phyloP scores from a whole-genome alignment of 495 filamentous ascomycete genomes.

The Evansstolkia leycettana region DNA sequence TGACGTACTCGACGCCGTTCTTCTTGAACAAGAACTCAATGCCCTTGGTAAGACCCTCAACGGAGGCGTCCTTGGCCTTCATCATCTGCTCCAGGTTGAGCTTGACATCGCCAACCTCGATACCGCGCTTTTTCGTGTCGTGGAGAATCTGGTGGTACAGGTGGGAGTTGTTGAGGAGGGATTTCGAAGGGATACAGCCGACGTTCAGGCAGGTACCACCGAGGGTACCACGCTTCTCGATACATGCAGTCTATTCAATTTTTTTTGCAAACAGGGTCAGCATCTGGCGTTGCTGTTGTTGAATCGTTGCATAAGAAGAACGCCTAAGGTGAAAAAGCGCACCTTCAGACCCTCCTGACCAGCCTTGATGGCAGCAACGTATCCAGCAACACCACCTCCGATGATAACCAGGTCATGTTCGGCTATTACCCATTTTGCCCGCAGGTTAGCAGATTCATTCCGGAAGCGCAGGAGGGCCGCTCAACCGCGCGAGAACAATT shows the following conservation, averaged over 20 bases:
- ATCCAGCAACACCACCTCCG: constrained; percentile 94
- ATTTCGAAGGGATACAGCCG: constrained; percentile 98
- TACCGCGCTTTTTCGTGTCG: constrained; percentile 94
- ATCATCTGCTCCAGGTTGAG: constrained; percentile 92
- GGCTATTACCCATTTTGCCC: constrained; percentile 37
- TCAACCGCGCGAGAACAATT: neutral
- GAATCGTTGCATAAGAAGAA: neutral
- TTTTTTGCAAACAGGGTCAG: too few relatives aligned
- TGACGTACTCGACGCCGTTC: constrained; percentile 94
- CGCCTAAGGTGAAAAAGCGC: constrained; percentile 8
- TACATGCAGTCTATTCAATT: constrained; percentile 70
- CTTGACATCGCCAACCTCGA: constrained; percentile 91
- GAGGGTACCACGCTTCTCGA: constrained; percentile 93
- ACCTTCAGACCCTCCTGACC: constrained; percentile 97
- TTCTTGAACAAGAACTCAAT: constrained; percentile 98
- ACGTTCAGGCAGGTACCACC: constrained; percentile 98
- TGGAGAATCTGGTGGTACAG: constrained; percentile 96
- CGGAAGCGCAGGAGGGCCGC: neutral
- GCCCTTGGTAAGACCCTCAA: constrained; percentile 84
- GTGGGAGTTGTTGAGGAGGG: constrained; percentile 98
- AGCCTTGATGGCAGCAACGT: constrained; percentile 98
- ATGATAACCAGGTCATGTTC: constrained; percentile 90
- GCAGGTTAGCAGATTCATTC: constrained; percentile 15
- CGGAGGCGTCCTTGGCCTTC: constrained; percentile 93
- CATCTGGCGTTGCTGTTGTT: too few relatives aligned